Percentiles rank a stretch among this genome's conserved stretches.
These are phyloP conservation scores for Scheffersomyces titani DNA, from an alignment of 1,139 yeast species.

Conservation along the genomic window DNA sequence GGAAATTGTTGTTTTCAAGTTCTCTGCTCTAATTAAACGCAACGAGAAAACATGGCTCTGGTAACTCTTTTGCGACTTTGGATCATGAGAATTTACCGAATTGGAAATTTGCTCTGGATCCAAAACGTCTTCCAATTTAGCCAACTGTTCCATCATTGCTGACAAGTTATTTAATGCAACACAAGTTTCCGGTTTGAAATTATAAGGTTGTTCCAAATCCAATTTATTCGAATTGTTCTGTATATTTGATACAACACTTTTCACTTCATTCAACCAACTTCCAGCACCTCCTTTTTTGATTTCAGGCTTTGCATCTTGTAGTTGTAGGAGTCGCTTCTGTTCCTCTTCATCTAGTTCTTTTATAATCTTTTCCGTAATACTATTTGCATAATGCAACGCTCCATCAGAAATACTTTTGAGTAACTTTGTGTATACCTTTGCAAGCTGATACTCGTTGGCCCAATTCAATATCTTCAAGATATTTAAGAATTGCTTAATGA, in stretches of 20 bases:
- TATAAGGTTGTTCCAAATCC: constrained; percentile 55
- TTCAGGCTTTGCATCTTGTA: constrained; percentile 26
- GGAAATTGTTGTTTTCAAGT: constrained; percentile 48
- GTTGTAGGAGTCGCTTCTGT: constrained; percentile 21
- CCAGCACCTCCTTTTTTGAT: constrained; percentile 20
- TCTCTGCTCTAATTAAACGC: constrained; percentile 69
- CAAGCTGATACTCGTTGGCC: constrained; percentile 61
- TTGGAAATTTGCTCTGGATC: constrained; percentile 64
- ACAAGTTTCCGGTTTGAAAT: constrained; percentile 66
- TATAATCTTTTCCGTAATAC: constrained; percentile 47
- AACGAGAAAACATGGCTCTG: constrained; percentile 65
- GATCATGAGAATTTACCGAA: constrained; percentile 37
- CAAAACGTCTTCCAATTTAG: constrained; percentile 59
- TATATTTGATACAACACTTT: constrained; percentile 49
- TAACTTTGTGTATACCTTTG: constrained; percentile 58
- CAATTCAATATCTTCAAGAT: constrained; percentile 61
- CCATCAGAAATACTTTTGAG: constrained; percentile 66
- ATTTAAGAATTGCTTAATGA: constrained; percentile 58
- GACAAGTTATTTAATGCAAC: constrained; percentile 74
- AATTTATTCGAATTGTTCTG: constrained; percentile 36
- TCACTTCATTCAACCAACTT: constrained; percentile 48
- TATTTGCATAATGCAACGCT: constrained; percentile 52
- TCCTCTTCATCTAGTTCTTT: constrained; percentile 51
- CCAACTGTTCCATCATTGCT: constrained; percentile 58
- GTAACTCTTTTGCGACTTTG: constrained; percentile 30